Evolutionary conservation across 306 rosid species (phyloP).

Genomic region (apple (Malus domestica)): ASM211411v1 NC_041793.1:36411001-36411500

Average conservation of each 20-base stretch:
- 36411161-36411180: not conserved
- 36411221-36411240: not conserved
- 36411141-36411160: not conserved
- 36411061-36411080: slow-evolving; percentile 77
- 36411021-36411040: slow-evolving; percentile 99
- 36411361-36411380: not conserved
- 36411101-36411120: not conserved
- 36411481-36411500: slow-evolving; percentile 63
- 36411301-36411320: not conserved
- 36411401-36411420: not conserved
- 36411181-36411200: not conserved
- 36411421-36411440: not conserved
- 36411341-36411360: not conserved
- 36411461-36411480: not conserved
- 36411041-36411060: slow-evolving; percentile 81
- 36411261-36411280: not conserved
- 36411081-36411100: not conserved
- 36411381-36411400: not conserved
- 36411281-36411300: not conserved
- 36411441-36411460: not conserved
- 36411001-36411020: slow-evolving; percentile 53
- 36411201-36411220: not conserved
- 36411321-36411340: not conserved
- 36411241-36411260: not conserved
- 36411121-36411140: not conserved